These are phyloP conservation scores for Hibiscus mutabilis DNA, from an alignment of 345 rosid genomes.

Conservation along the genomic window DNA sequence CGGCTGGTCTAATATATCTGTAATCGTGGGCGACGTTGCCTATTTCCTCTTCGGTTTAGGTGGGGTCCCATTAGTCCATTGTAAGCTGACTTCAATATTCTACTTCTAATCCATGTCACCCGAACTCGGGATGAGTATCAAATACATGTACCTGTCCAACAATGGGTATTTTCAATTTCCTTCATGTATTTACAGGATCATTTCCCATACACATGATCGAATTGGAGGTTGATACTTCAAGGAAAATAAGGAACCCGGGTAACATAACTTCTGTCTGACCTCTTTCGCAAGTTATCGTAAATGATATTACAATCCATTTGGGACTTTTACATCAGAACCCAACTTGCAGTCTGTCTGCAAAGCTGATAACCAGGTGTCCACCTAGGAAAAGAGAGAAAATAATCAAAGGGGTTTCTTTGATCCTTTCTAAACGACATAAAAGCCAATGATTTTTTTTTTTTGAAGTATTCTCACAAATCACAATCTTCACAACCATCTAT, in stretches of 20 bases:
- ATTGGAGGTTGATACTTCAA: not conserved
- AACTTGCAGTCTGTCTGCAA: conserved; percentile 44
- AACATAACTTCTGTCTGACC: not conserved
- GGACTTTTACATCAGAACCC: conserved; percentile 28
- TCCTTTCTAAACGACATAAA: too few species aligned
- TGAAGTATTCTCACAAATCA: not conserved
- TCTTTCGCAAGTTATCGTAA: conserved; percentile 23
- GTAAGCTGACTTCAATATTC: not conserved
- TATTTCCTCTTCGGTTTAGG: too few species aligned
- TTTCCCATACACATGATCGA: not conserved
- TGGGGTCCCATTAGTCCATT: not conserved
- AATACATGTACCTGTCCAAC: not conserved
- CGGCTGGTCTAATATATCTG: too few species aligned
- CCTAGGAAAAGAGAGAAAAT: conserved; percentile 32
- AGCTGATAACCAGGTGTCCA: conserved; percentile 62
- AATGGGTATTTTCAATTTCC: not conserved
- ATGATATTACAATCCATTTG: conserved; percentile 28
- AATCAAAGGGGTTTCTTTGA: not conserved
- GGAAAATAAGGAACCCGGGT: not conserved
- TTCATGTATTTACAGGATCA: not conserved
- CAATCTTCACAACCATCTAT: not conserved
- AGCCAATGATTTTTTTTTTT: too few species aligned
- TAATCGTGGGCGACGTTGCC: not conserved
- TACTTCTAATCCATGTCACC: not conserved
- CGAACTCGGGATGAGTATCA: not conserved